Base-by-base conservation (phyloP, 2,329 filamentous ascomycete species). In the Didymella arachidicola region DNA sequence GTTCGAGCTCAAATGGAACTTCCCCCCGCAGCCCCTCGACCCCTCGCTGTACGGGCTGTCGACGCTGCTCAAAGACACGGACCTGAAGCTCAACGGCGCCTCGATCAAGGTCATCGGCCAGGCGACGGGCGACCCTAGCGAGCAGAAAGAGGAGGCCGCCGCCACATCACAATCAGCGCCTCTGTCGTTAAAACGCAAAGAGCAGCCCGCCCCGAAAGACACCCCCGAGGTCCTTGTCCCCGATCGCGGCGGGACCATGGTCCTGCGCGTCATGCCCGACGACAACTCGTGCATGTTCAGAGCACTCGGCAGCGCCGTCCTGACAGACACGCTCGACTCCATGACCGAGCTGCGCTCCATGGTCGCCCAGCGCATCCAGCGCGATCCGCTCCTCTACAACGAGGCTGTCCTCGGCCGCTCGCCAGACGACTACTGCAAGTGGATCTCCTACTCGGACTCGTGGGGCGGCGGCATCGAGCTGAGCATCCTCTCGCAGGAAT, bases 271-370 rank as follows among this genome's bases (percentile, higher is more conserved):
- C 49, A 97, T 98, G 94, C 92, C 93, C 4, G 94, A 97, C 72
- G 94, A 98, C 77, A 97, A 97, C 77, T 92, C 89, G 58, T 98
- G 94, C 78, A 87, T 98, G 70, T 98, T 97, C 78, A 90, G 93
- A 27, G 93, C 94, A 0, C 88, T 98, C 45, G 91, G 91, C 16
- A 90, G 89, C 53, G 90, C 90, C 3, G 83, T 96, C n/a, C 86
- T 92, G 47, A 84, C 86, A 30, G 74, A 75, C 10, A 81, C 82
- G 1, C 82, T 89, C 67, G 87, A 89, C 62, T 82, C 83, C 8
- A 89, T 91, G 86, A 86, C 82, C 0, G 88, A 90, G 68, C 82
- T 97, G 18, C 88, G 93, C 54, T 87, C 85, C 14, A 83, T 96
- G 62, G 88, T 97, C 19, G 92, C 91, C 2, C 86, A 90, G 50